A percentile compares a stretch with the other conserved stretches of the same genome.
Conservation (phyloP, 306 rosid genomes). For the Trifolium repens region DNA sequence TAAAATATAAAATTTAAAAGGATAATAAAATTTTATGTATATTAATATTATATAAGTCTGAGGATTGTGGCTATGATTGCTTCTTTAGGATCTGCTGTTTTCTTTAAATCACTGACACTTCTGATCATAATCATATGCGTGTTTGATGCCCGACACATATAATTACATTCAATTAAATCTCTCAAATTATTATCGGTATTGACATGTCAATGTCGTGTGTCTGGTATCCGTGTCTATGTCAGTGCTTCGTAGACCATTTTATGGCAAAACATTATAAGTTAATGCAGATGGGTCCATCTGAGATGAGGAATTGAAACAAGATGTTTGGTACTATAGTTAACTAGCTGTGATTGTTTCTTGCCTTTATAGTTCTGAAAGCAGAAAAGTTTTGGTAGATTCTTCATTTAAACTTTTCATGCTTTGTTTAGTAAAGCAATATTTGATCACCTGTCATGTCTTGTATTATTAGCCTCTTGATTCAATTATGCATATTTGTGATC, state of each 20-base stretch:
- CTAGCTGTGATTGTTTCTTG: conserved; percentile 37
- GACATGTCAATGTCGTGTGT: neutral
- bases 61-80: conserved; percentile 36
- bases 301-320: conserved; percentile 42
- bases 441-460: conserved; percentile 50
- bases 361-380: conserved; percentile 40
- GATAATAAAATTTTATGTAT: conserved; percentile 4
- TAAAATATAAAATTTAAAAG: conserved; percentile 22
- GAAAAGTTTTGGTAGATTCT: conserved; percentile 35
- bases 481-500: conserved; percentile 52
- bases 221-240: neutral
- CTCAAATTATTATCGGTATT: neutral
- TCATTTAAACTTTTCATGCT: conserved; percentile 36
- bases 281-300: conserved; percentile 47
- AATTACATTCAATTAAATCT: neutral
- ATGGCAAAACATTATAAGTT: conserved; percentile 38
- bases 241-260: neutral
- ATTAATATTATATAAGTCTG: conserved; percentile 9
- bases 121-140: neutral
- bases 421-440: conserved; percentile 39
- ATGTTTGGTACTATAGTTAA: conserved; percentile 31
- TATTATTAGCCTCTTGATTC: conserved; percentile 38
- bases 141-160: neutral
- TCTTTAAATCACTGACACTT: neutral
- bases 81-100: conserved; percentile 37